Evolutionary conservation across 2,329 filamentous ascomycete species (phyloP), one percentile per base, ranked within the genome.

Genomic region (Anisogramma anomala): DNA sequence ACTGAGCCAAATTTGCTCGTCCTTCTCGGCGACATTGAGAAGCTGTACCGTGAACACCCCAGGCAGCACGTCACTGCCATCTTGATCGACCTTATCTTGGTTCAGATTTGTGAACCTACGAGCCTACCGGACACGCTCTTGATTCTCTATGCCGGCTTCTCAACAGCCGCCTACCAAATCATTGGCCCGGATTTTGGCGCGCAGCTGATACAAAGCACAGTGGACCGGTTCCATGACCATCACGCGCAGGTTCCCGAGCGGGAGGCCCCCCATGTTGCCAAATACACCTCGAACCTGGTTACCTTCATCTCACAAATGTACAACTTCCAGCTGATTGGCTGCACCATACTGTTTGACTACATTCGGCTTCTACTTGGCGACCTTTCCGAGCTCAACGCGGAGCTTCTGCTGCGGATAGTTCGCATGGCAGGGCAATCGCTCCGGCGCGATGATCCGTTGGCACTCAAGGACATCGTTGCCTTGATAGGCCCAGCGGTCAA

Each of bases 111-210:
- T 53, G 86, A 93, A 51, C 75, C 79, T 6, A 83, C 87, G 18
- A 77, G 69, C 32, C 67, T 95, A 2, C 79, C 83, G 4, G 89
- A 95, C 52, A 91, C 88, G 0, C 93, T 95, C 52, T 76, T 95
- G 41, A 86, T 95, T 38, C 73, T 96, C 9, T 82, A 87, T 42
- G 87, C 88, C 27, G 89, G 87, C 4, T 96, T 96, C 55, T 77
- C 89, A 26, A 79, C 89, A 4, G 86, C 87, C 0, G 62, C 94
- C 1, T 94, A 94, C 64, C 93, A 85, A 55, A 71, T 91, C 6
- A 72, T 91, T 33, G 91, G 91, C 5, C 81, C 80, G 11, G 89
- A 94, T 53, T 88, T 96, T 60, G 89, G 86, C 3, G 89, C 88
- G 1, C 82, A 93, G 53, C 69, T 95, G 18, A 66, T 95, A 7